Evolutionary conservation across 805 yeast species (phyloP).

Genomic region (Schwanniomyces occidentalis): DNA sequence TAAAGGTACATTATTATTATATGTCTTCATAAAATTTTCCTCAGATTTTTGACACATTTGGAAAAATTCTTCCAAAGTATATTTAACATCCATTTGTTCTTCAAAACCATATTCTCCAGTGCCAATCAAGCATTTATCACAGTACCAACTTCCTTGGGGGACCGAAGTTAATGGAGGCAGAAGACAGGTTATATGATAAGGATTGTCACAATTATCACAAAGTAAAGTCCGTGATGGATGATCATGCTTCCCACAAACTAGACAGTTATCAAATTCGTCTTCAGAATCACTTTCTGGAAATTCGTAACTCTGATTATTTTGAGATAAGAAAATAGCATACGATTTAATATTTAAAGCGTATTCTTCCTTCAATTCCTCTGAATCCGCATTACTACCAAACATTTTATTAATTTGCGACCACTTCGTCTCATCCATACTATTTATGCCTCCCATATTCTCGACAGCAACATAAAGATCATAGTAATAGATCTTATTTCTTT

Average conservation of each 20-base stretch:
- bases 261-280: constrained; percentile 40
- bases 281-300: constrained; percentile 34
- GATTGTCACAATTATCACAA: constrained; percentile 75
- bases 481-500: constrained; percentile 23
- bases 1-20: constrained; percentile 31
- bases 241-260: constrained; percentile 48
- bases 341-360: constrained; percentile 25
- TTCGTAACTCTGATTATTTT: constrained; percentile 22
- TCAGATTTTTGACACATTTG: constrained; percentile 52
- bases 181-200: constrained; percentile 70
- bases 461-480: constrained; percentile 41
- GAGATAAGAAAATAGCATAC: constrained; percentile 34
- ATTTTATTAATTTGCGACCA: constrained; percentile 24
- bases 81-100: constrained; percentile 53
- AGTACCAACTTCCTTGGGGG: constrained; percentile 72
- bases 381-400: constrained; percentile 20
- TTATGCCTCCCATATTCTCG: constrained; percentile 22
- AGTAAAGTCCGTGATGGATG: constrained; percentile 49
- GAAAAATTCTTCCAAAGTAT: constrained; percentile 62
- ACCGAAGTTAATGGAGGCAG: constrained; percentile 51
- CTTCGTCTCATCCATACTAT: constrained; percentile 15
- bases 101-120: constrained; percentile 89
- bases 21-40: constrained; percentile 37
- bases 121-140: constrained; percentile 82
- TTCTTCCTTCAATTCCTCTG: constrained; percentile 19